Base-by-base conservation (phyloP, 345 rosid genomes). In the Carallia brachiata region DNA sequence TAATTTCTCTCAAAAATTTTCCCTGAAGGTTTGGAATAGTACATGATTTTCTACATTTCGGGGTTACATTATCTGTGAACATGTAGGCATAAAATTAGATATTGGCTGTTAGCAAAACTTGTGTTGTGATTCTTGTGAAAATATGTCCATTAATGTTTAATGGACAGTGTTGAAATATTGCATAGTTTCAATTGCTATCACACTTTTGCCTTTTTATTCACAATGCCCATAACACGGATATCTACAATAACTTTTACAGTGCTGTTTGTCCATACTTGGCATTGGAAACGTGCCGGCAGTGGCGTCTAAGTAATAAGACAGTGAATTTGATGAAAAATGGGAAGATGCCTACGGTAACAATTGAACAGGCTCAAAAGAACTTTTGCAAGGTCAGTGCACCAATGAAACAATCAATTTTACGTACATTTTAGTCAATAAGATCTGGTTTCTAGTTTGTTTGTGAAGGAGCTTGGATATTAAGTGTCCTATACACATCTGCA, bases 201-300 rank as follows among this genome's bases (percentile, higher is more conserved):
- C 17, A 16, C 30, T 31, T 27, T 31, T 10, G 50, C 27, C 31
- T 58, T 59, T 7, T 58, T 39, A 58, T 40, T 34, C 17, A 31
- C 58, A 44, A 6, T 48, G 13, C 6, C 2, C 47, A 28, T 18
- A 56, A 63, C 34, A 31, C 55, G 65, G 50, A 19, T 77, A 67
- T 59, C 37, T 67, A 28, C 76, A 73, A 18, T 79, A 3, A 36
- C 68, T 9, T 78, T 69, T 79, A 28, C 85, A 95, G 99, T 84
- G 99, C 97, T 69, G 83, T 90, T 23, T 95, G 97, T 75, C 99
- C 99, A 55, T 88, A 90, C 78, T 78, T 95, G 89, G 99, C 97
- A 66, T 61, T 95, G 70, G 99, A 95, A 82, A 92, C 99, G 60
- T 90, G 92, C 64, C 91, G 99, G 18, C 99, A 95, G 68, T 95